A percentile compares a stretch with the other conserved stretches of the same genome.
phyloP scores from a whole-genome alignment of 148 eudicot genomes.

The Spergularia marina region DNA sequence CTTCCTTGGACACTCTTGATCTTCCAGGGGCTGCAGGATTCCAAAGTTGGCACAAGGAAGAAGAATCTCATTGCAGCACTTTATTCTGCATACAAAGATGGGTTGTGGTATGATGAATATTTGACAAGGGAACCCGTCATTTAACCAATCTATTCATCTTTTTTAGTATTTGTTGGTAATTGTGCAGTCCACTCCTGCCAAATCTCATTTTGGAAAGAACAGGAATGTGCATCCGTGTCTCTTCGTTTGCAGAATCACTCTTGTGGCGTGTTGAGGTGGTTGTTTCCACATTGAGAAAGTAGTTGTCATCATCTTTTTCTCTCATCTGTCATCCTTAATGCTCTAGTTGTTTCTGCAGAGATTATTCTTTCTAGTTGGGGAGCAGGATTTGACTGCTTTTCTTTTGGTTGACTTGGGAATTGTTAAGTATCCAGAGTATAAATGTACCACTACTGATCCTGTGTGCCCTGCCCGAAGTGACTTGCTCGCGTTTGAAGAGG shows the following conservation, averaged over 20 bases:
- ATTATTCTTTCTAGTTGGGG: constrained; percentile 84
- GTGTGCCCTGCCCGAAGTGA: constrained; percentile 53
- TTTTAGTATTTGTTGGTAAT: constrained; percentile 4
- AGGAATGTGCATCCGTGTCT: constrained; percentile 55
- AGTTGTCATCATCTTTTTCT: not conserved
- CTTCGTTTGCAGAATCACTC: constrained; percentile 65
- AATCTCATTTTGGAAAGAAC: constrained; percentile 50
- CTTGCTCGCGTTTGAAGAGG: constrained; percentile 93
- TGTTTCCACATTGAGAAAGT: not conserved
- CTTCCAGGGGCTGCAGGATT: constrained; percentile 40
- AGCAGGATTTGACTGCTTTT: constrained; percentile 81
- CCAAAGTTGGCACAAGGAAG: constrained; percentile 57
- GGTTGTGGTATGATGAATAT: constrained; percentile 45
- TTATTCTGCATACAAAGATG: constrained; percentile 51
- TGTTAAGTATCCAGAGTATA: constrained; percentile 78
- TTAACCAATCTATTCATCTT: not conserved
- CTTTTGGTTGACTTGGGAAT: constrained; percentile 81
- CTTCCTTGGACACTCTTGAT: not conserved
- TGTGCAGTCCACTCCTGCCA: constrained; percentile 56
- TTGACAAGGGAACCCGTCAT: not conserved
- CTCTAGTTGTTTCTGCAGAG: constrained; percentile 53
- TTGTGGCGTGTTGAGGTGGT: constrained; percentile 92
- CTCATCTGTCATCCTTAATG: constrained; percentile 11
- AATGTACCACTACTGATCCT: constrained; percentile 49
- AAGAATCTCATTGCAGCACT: constrained; percentile 59